Conservation (phyloP, 2,329 filamentous ascomycete species). For the Sclerotinia minor region DNA sequence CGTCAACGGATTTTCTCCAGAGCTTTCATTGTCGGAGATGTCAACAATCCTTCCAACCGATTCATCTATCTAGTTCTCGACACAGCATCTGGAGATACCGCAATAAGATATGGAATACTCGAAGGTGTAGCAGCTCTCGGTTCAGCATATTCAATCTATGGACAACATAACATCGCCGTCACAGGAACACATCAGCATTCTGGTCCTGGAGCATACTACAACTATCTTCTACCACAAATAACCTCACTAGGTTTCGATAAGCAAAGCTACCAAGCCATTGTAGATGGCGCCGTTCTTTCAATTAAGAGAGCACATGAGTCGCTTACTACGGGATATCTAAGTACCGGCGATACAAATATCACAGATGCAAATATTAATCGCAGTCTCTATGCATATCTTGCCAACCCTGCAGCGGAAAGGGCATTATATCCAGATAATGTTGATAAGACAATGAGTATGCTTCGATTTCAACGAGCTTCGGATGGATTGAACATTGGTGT, state of each 20-base stretch:
- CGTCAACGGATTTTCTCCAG: constrained; percentile 88
- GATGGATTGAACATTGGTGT: constrained; percentile 77
- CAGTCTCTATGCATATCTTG: constrained; percentile 81
- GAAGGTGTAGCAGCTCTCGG: constrained; percentile 70
- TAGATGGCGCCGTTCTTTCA: constrained; percentile 78
- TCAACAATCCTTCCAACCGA: constrained; percentile 64
- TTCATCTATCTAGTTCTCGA: constrained; percentile 88
- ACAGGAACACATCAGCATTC: constrained; percentile 92
- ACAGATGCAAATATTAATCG: constrained; percentile 81
- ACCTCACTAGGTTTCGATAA: constrained; percentile 81
- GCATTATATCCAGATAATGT: constrained; percentile 59
- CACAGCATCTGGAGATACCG: constrained; percentile 82
- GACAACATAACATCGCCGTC: constrained; percentile 77
- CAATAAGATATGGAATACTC: constrained; percentile 81
- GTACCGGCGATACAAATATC: constrained; percentile 68
- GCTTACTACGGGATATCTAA: constrained; percentile 64
- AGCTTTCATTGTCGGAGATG: constrained; percentile 79
- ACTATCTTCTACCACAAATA: constrained; percentile 89
- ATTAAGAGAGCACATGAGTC: constrained; percentile 78
- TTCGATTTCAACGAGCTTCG: constrained; percentile 73
- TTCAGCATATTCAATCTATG: constrained; percentile 70
- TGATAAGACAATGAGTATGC: constrained; percentile 76
- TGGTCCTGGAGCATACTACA: constrained; percentile 87
- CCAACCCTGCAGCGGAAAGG: constrained; percentile 77
- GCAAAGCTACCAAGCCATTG: constrained; percentile 87